Evolutionary conservation across 805 yeast genomes (phyloP).

Genomic region (Spathaspora boniae): DNA sequence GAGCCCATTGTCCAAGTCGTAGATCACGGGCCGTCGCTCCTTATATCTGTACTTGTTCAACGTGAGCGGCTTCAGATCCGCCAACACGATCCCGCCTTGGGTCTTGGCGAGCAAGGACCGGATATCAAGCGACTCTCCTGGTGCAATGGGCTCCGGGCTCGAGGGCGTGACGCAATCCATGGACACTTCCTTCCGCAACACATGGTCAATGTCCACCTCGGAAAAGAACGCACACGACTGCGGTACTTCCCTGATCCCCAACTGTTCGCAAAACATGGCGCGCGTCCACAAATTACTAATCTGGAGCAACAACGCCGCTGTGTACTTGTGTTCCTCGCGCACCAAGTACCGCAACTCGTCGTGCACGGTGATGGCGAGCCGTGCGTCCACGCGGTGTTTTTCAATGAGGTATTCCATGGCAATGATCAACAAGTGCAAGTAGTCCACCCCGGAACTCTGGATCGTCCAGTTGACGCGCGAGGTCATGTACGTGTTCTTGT

Average conservation of each 20-base stretch:
- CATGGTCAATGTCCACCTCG: conserved; percentile 85
- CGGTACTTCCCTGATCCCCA: conserved; percentile 87
- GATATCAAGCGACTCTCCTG: conserved; percentile 77
- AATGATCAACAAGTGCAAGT: conserved; percentile 76
- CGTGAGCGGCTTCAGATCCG: conserved; percentile 3
- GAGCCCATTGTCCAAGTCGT: conserved; percentile 22
- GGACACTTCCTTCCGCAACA: conserved; percentile 89
- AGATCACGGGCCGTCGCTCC: conserved; percentile 25
- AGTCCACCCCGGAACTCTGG: conserved; percentile 97
- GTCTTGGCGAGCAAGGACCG: conserved; percentile 42
- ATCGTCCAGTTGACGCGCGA: conserved; percentile 97
- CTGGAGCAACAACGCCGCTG: conserved; percentile 80
- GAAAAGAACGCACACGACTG: conserved; percentile 95
- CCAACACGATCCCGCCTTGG: conserved; percentile 14
- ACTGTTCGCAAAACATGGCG: conserved; percentile 88
- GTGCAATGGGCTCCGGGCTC: conserved; percentile 62
- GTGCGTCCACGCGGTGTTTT: conserved; percentile 63
- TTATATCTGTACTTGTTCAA: conserved; percentile 4
- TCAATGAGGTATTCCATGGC: conserved; percentile 81
- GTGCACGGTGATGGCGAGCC: conserved; percentile 86
- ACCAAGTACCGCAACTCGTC: conserved; percentile 88
- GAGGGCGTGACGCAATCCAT: conserved; percentile 91
- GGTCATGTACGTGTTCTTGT: conserved; percentile 67
- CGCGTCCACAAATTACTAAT: conserved; percentile 94
- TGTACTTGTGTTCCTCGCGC: conserved; percentile 67